Conservation (phyloP, 1,284 basidiomycete genomes). For the Chiua sp. region DNA sequence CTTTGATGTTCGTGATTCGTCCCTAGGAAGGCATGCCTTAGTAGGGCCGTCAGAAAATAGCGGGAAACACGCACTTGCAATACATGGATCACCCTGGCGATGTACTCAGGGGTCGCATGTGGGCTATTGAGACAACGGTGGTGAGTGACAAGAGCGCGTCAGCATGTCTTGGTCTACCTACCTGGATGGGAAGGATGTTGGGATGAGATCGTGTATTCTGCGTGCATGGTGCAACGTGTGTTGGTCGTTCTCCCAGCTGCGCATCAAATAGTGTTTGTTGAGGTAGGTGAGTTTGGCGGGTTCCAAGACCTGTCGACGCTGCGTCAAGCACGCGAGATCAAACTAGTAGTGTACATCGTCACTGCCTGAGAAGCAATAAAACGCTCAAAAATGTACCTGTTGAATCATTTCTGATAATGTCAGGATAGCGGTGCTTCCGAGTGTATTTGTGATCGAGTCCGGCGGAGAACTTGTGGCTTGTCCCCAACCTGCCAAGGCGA, state of each 20-base stretch:
- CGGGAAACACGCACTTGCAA: slow-evolving; percentile 51
- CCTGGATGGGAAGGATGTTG: slow-evolving; percentile 47
- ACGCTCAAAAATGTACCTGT: slow-evolving; percentile 45
- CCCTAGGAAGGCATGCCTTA: slow-evolving; percentile 50
- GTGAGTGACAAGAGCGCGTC: not conserved
- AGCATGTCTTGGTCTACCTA: slow-evolving; percentile 1
- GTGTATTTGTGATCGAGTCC: slow-evolving; percentile 44
- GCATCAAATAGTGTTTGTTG: slow-evolving; percentile 78
- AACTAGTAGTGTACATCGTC: slow-evolving; percentile 51
- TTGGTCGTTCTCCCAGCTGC: slow-evolving; percentile 46
- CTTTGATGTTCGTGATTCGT: slow-evolving; percentile 69
- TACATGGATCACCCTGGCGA: slow-evolving; percentile 59
- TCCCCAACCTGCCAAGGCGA: slow-evolving; percentile 94
- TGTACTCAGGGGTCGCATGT: slow-evolving; percentile 56
- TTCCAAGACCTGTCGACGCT: slow-evolving; percentile 77
- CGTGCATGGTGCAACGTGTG: slow-evolving; percentile 55
- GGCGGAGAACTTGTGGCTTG: slow-evolving; percentile 24
- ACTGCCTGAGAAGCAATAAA: not conserved
- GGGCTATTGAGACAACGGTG: slow-evolving; percentile 44
- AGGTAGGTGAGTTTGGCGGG: slow-evolving; percentile 74
- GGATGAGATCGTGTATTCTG: slow-evolving; percentile 52
- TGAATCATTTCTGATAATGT: slow-evolving; percentile 67
- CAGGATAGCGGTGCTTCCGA: slow-evolving; percentile 71
- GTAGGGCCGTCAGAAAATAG: not conserved
- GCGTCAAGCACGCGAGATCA: slow-evolving; percentile 72